Conservation (phyloP, 805 yeast species). For the Tanozyma kutaoensis region DNA sequence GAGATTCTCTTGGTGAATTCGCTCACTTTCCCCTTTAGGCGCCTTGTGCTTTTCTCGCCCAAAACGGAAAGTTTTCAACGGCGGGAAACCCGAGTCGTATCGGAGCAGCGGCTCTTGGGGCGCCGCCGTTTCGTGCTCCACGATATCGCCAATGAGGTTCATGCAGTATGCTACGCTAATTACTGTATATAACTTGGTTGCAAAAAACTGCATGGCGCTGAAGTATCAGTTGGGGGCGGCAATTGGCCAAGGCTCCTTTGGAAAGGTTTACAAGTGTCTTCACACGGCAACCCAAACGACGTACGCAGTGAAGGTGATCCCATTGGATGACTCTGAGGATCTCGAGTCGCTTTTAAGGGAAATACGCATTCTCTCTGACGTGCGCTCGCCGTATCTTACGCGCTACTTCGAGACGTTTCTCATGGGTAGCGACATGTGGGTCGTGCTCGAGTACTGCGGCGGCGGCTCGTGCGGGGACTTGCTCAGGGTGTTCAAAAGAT, state of each 20-base stretch:
- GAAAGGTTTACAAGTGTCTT: constrained; percentile 64
- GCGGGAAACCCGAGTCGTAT: too few relatives aligned
- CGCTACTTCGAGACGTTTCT: constrained; percentile 47
- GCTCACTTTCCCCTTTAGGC: too few relatives aligned
- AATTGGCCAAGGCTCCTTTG: constrained; percentile 78
- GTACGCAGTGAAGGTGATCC: constrained; percentile 82
- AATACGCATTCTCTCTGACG: constrained; percentile 49
- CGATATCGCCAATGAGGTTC: too few relatives aligned
- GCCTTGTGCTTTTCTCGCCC: too few relatives aligned
- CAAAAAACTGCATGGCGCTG: too few relatives aligned
- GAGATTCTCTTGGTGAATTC: constrained; percentile 67
- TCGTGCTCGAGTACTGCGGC: constrained; percentile 90
- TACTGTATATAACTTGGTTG: too few relatives aligned
- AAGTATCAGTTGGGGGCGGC: constrained; percentile 22
- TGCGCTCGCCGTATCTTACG: constrained; percentile 42
- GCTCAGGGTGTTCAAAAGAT: constrained; percentile 36
- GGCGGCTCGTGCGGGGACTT: constrained; percentile 86
- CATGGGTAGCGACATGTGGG: constrained; percentile 62
- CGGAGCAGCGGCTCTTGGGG: too few relatives aligned
- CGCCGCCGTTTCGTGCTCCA: too few relatives aligned
- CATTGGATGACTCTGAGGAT: constrained; percentile 73
- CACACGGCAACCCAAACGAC: constrained; percentile 16
- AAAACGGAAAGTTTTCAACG: too few relatives aligned
- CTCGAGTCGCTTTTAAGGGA: constrained; percentile 63
- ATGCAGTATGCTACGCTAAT: too few relatives aligned